phyloP scores from a whole-genome alignment of 495 filamentous ascomycete genomes.

The Neurospora sp. region DNA sequence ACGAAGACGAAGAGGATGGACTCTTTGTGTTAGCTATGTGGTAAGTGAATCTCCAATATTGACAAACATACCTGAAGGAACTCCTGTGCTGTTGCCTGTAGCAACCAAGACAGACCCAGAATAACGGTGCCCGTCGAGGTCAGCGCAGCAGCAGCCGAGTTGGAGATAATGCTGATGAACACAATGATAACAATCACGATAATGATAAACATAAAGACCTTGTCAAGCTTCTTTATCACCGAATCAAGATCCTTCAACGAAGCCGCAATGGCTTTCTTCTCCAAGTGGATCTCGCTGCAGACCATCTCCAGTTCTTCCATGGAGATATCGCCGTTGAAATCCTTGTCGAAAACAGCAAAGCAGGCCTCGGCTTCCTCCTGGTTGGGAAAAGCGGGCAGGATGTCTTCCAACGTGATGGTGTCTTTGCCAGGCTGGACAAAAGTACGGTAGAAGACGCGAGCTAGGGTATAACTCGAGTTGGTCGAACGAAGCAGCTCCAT shows the following conservation, averaged over 20 bases:
- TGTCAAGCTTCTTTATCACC: slow-evolving; percentile 83
- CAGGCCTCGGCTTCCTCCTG: slow-evolving; percentile 84
- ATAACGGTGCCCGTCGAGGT: slow-evolving; percentile 80
- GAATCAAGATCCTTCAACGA: slow-evolving; percentile 93
- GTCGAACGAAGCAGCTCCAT: slow-evolving; percentile 65
- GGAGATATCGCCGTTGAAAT: slow-evolving; percentile 93
- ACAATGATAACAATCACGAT: slow-evolving; percentile 69
- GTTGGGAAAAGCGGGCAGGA: slow-evolving; percentile 72
- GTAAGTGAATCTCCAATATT: too few relatives aligned
- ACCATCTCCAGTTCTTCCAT: slow-evolving; percentile 92
- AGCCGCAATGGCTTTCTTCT: slow-evolving; percentile 90
- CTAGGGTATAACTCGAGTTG: slow-evolving; percentile 71
- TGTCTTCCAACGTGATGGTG: slow-evolving; percentile 63
- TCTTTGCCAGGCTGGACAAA: slow-evolving; percentile 68
- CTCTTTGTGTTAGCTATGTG: too few relatives aligned
- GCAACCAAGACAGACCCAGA: slow-evolving; percentile 83
- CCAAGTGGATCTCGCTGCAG: slow-evolving; percentile 88
- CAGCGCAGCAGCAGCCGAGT: slow-evolving; percentile 72
- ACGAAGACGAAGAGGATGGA: slow-evolving; percentile 94
- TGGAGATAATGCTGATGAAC: slow-evolving; percentile 80
- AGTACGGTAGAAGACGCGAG: slow-evolving; percentile 84
- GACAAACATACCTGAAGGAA: slow-evolving; percentile 47
- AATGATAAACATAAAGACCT: slow-evolving; percentile 81
- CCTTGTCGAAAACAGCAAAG: slow-evolving; percentile 90
- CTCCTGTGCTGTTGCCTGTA: slow-evolving; percentile 86